These are phyloP conservation scores for Sugiyamaella pinicola DNA, from an alignment of 1,139 yeast genomes.

Conservation along the genomic window DNA sequence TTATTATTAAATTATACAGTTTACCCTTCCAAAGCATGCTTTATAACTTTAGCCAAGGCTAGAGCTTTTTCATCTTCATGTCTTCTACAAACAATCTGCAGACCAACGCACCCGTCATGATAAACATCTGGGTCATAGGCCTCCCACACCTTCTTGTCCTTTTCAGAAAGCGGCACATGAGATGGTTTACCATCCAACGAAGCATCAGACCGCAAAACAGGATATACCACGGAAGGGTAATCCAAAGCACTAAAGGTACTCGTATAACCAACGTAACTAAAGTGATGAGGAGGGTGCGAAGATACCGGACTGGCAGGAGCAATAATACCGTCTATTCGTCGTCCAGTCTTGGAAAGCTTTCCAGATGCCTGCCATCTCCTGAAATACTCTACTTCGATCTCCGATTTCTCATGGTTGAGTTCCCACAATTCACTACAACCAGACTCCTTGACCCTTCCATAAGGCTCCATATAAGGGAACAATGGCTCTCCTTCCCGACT, in stretches of 20 bases:
- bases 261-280: conserved; percentile 42
- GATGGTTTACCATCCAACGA: conserved; percentile 38
- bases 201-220: conserved; percentile 50
- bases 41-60: conserved; percentile 40
- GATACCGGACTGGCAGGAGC: conserved; percentile 40
- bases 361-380: conserved; percentile 36
- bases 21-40: conserved; percentile 16
- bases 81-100: conserved; percentile 54
- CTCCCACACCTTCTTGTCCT: conserved; percentile 38
- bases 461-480: conserved; percentile 25
- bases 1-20: not conserved
- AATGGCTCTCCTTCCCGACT: conserved; percentile 25
- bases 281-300: conserved; percentile 34
- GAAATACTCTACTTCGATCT: conserved; percentile 33
- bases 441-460: conserved; percentile 25
- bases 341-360: conserved; percentile 25
- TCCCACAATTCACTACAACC: conserved; percentile 29
- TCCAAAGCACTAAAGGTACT: conserved; percentile 52
- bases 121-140: conserved; percentile 50
- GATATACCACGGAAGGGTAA: conserved; percentile 51
- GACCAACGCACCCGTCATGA: conserved; percentile 55
- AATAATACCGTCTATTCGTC: conserved; percentile 44
- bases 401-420: conserved; percentile 19
- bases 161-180: conserved; percentile 37
- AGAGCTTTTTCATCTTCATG: conserved; percentile 57